Evolutionary conservation across 148 eudicot genomes (phyloP), one percentile per base, ranked within the genome.

Genomic region (Cornus kousa): DNA sequence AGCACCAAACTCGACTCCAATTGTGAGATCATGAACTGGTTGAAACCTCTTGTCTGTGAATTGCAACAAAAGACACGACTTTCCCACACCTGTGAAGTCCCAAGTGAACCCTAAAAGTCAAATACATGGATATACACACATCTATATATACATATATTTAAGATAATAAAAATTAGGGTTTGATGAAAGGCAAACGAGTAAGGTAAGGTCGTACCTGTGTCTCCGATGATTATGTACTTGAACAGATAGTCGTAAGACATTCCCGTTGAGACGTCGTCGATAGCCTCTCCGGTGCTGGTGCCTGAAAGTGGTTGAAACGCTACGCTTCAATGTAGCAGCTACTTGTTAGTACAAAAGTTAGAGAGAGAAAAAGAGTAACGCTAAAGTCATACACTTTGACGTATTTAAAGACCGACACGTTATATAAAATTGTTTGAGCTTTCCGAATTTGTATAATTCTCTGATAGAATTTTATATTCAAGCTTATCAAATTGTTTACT

Each of bases 1-100:
- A 76, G 94, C 91, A 40, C 97, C 97, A 57, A 90, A 92, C 81
- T 92, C 97, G 9, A 92, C 97, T 17, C 97, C 94, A 71, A 92
- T 92, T 0, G 97, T 92, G 35, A 92, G 89, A 81, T 92, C 97
- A 78, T 92, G 97, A 70, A 90, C 94, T 0, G 97, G 94, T 79
- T 92, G 94, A 78, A 92, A 92, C 85, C 97, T 86, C 86, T 90
- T 90, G 71, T 92, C 97, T 0, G 92, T 90, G 71, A 92, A 92
- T 80, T 92, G 97, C 90, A 92, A 70, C 85, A 92, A 67, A 82
- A 92, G 76, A 77, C 97, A 90, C 22, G 94, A 92, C 78, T 92
- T 92, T n/a, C 94, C 94, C 50, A 92, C 97, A 80, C 97, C 94
- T 89, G 62, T 11, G 4, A n/a, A 43, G 7, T 62, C 24, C 22